Percentiles rank a stretch among this genome's conserved stretches.
These are phyloP conservation scores for Quillaja saponaria DNA, from an alignment of 306 rosid species.

Conservation along the genomic window DNA sequence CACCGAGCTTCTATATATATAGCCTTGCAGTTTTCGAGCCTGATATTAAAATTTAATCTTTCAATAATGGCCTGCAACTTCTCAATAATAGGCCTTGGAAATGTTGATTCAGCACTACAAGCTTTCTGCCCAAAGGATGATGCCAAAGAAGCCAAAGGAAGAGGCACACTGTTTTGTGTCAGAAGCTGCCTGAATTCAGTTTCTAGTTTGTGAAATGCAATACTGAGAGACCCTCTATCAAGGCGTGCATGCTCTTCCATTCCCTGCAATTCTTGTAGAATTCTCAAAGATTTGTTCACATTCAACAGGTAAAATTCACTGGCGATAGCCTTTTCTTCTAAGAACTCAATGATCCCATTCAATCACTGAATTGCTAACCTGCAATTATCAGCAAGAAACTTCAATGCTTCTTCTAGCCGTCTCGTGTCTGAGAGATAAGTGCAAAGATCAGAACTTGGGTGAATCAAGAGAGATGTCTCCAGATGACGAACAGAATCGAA, in stretches of 20 bases:
- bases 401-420: constrained; percentile 69
- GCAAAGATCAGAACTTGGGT: constrained; percentile 48
- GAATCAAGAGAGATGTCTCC: constrained; percentile 45
- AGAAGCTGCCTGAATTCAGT: constrained; percentile 57
- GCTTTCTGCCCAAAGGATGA: constrained; percentile 29
- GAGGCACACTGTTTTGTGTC: constrained; percentile 38
- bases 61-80: constrained; percentile 53
- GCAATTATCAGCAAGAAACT: constrained; percentile 69
- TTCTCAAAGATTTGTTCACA: constrained; percentile 49
- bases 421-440: constrained; percentile 47
- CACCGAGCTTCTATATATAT: constrained; percentile 61
- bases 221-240: constrained; percentile 69
- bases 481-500: constrained; percentile 54
- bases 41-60: constrained; percentile 52
- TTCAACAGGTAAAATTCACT: constrained; percentile 43
- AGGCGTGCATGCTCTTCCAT: constrained; percentile 36
- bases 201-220: constrained; percentile 68
- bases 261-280: constrained; percentile 52
- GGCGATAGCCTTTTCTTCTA: constrained; percentile 39
- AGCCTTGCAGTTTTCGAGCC: constrained; percentile 51
- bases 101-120: constrained; percentile 25
- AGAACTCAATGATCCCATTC: constrained; percentile 46
- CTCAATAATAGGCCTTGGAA: constrained; percentile 40
- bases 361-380: constrained; percentile 64
- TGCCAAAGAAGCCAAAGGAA: constrained; percentile 41